Percentiles rank a stretch among this genome's conserved stretches.
phyloP scores from a whole-genome alignment of 805 yeast genomes.

The Zygoascus ofunaensis region DNA sequence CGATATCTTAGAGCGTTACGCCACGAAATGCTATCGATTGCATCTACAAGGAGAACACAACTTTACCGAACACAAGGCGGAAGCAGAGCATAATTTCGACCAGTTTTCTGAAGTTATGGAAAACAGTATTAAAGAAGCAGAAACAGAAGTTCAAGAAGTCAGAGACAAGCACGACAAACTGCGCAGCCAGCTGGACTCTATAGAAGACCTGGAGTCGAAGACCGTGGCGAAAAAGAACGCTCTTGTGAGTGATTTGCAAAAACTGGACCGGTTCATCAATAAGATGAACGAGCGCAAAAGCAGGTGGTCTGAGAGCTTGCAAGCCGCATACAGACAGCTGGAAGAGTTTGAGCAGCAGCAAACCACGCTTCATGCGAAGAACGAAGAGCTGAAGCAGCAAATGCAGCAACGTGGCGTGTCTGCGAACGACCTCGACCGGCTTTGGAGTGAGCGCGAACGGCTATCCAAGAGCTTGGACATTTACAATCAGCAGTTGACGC shows the following conservation, averaged over 20 bases:
- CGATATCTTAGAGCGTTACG: conserved; percentile 49
- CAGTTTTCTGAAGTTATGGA: conserved; percentile 42
- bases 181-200: conserved; percentile 36
- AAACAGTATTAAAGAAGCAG: conserved; percentile 36
- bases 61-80: conserved; percentile 43
- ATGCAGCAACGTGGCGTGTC: conserved; percentile 51
- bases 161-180: conserved; percentile 35
- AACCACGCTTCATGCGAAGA: conserved; percentile 31
- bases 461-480: conserved; percentile 45
- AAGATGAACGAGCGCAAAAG: conserved; percentile 53
- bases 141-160: conserved; percentile 34
- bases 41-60: conserved; percentile 60
- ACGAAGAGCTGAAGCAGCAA: conserved; percentile 35
- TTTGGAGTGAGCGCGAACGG: conserved; percentile 53
- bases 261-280: conserved; percentile 63
- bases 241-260: conserved; percentile 58
- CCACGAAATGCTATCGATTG: conserved; percentile 56
- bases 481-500: conserved; percentile 25
- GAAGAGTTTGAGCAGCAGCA: conserved; percentile 36
- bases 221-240: conserved; percentile 44
- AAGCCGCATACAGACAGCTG: conserved; percentile 50
- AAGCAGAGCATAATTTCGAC: conserved; percentile 49
- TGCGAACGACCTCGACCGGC: conserved; percentile 51
- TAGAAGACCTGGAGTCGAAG: conserved; percentile 37
- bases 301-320: conserved; percentile 54